phyloP scores from a whole-genome alignment of 495 filamentous ascomycete genomes.

The Penicillium coffeae region DNA sequence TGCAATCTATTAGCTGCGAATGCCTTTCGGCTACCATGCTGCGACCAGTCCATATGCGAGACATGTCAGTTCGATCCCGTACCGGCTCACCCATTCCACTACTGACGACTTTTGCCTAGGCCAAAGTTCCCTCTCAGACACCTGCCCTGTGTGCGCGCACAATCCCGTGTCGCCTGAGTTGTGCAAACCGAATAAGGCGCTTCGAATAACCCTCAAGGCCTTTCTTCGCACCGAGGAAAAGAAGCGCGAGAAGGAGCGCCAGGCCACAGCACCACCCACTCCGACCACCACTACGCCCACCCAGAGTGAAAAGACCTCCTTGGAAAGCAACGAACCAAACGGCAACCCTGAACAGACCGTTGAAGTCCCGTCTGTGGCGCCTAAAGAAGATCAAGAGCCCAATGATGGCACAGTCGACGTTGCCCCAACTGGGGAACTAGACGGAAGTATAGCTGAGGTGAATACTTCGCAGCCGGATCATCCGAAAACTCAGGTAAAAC shows the following conservation, averaged over 20 bases:
- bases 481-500: background rate
- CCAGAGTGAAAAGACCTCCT: slow-evolving; percentile 17
- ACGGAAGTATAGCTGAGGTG: too few species aligned
- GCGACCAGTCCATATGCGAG: slow-evolving; percentile 92
- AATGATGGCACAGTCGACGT: too few species aligned
- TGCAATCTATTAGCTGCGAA: slow-evolving; percentile 91
- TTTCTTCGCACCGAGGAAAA: slow-evolving; percentile 86
- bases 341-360: too few species aligned
- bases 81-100: background rate
- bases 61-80: slow-evolving; percentile 57
- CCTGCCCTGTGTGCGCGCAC: slow-evolving; percentile 92
- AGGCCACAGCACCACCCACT: slow-evolving; percentile 32
- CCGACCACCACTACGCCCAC: slow-evolving; percentile 18
- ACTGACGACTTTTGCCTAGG: slow-evolving; percentile 43
- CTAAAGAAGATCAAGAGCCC: too few species aligned
- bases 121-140: slow-evolving; percentile 69
- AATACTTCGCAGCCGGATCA: background rate
- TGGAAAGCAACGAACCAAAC: too few species aligned
- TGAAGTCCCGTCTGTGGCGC: too few species aligned
- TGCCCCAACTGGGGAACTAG: too few species aligned
- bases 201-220: slow-evolving; percentile 83
- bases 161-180: slow-evolving; percentile 77
- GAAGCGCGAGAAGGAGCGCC: slow-evolving; percentile 63
- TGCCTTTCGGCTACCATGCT: slow-evolving; percentile 87
- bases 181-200: slow-evolving; percentile 82